A percentile compares a stretch with the other conserved stretches of the same genome.
phyloP scores from a whole-genome alignment of 495 filamentous ascomycete genomes.

The Bacidia gigantensis region DNA sequence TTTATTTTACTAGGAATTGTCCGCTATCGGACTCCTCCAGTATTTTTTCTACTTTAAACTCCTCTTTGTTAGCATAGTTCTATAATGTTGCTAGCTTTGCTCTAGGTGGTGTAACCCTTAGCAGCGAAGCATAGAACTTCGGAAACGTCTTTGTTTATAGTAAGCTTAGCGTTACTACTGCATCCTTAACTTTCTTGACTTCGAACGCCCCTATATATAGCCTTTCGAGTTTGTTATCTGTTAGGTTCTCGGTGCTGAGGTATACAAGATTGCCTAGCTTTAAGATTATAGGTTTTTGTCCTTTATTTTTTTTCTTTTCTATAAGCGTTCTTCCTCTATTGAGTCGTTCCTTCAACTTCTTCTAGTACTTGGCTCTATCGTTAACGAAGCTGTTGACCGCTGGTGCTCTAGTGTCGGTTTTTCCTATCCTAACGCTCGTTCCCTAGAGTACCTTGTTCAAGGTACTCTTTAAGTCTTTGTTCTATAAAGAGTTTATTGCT shows the following conservation, averaged over 20 bases:
- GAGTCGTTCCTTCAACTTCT: not conserved
- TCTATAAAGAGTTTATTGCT: not conserved
- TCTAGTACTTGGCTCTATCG: not conserved
- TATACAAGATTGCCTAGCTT: not conserved
- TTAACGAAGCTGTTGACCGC: not conserved
- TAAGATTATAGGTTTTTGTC: not conserved
- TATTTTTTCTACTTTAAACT: not conserved
- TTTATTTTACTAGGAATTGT: not conserved
- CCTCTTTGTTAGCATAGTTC: constrained; percentile 2
- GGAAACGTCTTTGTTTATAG: not conserved
- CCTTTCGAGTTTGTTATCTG: not conserved
- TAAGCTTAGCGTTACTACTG: not conserved
- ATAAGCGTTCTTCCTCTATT: not conserved
- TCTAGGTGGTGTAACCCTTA: not conserved
- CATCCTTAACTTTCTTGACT: not conserved
- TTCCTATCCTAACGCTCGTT: not conserved
- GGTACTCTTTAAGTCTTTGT: not conserved
- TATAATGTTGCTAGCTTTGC: not conserved
- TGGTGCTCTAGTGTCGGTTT: not conserved
- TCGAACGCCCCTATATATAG: not conserved
- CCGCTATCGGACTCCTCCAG: not conserved
- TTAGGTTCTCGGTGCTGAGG: not conserved
- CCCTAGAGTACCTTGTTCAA: not conserved
- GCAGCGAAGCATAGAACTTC: not conserved
- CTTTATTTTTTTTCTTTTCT: constrained; percentile 1